Evolutionary conservation across 2,329 filamentous ascomycete genomes (phyloP).

Genomic region (Diaporthe eres): DNA sequence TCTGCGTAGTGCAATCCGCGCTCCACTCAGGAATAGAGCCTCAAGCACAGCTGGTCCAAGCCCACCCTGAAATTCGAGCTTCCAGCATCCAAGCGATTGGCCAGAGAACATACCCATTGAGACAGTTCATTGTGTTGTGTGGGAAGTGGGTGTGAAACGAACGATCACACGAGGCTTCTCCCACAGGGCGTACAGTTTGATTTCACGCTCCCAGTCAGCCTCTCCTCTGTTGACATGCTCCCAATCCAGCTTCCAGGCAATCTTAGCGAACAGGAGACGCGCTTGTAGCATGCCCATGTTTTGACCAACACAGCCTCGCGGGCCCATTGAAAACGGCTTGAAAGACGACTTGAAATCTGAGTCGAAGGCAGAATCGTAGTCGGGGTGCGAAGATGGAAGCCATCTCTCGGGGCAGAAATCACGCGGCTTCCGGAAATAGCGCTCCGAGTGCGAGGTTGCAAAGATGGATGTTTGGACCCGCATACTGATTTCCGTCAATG

Average conservation of each 20-base stretch:
- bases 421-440: not conserved
- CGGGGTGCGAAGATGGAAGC: not conserved
- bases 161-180: not conserved
- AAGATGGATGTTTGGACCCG: conserved; percentile 10
- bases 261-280: not conserved
- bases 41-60: not conserved
- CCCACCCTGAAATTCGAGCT: not conserved
- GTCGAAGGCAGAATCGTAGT: not conserved
- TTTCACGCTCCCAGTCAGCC: not conserved
- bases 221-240: not conserved
- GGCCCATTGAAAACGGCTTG: not conserved
- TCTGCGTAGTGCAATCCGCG: no score
- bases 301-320: not conserved
- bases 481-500: not conserved
- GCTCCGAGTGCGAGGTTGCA: not conserved
- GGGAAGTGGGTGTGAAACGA: not conserved
- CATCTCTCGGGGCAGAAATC: conserved; percentile 1
- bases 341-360: not conserved
- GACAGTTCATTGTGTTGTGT: not conserved
- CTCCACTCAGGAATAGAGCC: no score
- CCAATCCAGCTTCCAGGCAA: not conserved
- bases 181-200: not conserved
- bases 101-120: not conserved
- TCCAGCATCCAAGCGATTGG: not conserved
- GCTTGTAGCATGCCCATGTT: not conserved